Percentiles rank a stretch among this genome's conserved stretches.
Evolutionary conservation across 768 basidiomycete species (phyloP).

Genomic region (Rubroboletus pulcherrimus): DNA sequence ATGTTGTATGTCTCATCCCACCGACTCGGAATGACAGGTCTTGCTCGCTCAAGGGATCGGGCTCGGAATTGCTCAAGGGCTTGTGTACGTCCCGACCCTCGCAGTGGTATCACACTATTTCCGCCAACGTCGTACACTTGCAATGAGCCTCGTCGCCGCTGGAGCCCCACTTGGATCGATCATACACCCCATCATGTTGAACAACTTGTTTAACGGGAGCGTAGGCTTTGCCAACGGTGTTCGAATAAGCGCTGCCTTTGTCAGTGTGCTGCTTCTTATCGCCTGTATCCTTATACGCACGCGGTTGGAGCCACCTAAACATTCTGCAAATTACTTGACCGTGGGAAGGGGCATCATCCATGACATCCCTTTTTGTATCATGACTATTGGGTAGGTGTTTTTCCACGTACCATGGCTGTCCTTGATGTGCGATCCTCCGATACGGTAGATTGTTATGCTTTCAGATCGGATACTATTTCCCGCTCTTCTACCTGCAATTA

Average conservation of each 20-base stretch:
- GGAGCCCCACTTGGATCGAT: slow-evolving; percentile 34
- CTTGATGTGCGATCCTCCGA: background rate
- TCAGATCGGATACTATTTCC: slow-evolving; percentile 42
- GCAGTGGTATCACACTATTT: slow-evolving; percentile 48
- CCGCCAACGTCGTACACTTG: slow-evolving; percentile 35
- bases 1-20: background rate
- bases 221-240: slow-evolving; percentile 45
- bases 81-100: slow-evolving; percentile 43
- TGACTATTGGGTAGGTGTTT: slow-evolving; percentile 22
- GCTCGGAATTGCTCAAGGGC: slow-evolving; percentile 43
- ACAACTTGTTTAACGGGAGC: slow-evolving; percentile 17
- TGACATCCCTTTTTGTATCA: slow-evolving; percentile 19
- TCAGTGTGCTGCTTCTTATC: slow-evolving; percentile 34
- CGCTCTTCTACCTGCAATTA: slow-evolving; percentile 56
- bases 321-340: slow-evolving; percentile 10
- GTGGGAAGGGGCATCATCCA: slow-evolving; percentile 13
- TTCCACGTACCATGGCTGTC: background rate
- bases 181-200: slow-evolving; percentile 32
- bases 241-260: slow-evolving; percentile 45
- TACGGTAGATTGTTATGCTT: slow-evolving; percentile 22
- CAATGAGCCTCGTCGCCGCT: slow-evolving; percentile 40
- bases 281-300: slow-evolving; percentile 35
- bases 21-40: slow-evolving; percentile 29
- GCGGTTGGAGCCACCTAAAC: slow-evolving; percentile 34
- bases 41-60: slow-evolving; percentile 49